These are phyloP conservation scores for Fimicolochytrium jonesii DNA, from an alignment of 192 early-diverging fungal species.

Conservation along the genomic window DNA sequence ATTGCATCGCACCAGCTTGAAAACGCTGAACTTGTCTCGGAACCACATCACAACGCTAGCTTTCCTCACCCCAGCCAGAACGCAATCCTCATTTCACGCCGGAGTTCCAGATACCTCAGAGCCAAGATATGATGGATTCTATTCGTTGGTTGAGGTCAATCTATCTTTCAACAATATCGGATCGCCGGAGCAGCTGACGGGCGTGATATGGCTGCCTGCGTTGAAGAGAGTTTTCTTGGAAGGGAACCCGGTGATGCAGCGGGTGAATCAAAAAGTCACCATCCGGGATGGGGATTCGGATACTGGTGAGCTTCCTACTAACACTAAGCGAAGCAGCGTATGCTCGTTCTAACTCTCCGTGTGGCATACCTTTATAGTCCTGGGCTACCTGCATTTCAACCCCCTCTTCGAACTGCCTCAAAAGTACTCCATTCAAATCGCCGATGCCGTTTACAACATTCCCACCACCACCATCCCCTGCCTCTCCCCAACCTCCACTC, in stretches of 20 bases:
- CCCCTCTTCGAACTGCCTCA: conserved; percentile 12
- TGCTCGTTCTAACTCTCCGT: too few species aligned
- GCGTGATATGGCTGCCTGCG: conserved; percentile 37
- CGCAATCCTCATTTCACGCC: background rate
- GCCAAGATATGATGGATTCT: conserved; percentile 38
- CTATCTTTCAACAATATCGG: conserved; percentile 42
- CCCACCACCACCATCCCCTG: background rate
- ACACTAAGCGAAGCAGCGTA: background rate
- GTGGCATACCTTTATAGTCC: too few species aligned
- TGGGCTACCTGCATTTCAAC: conserved; percentile 29
- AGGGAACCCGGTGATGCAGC: conserved; percentile 46
- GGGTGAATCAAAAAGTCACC: conserved; percentile 10
- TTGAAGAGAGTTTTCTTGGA: conserved; percentile 42
- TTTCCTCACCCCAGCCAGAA: conserved; percentile 18
- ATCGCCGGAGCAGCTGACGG: conserved; percentile 36
- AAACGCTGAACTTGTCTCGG: conserved; percentile 36
- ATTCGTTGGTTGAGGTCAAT: conserved; percentile 37
- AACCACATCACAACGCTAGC: conserved; percentile 34
- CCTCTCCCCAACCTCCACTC: background rate
- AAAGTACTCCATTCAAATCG: conserved; percentile 15
- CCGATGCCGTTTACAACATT: conserved; percentile 18
- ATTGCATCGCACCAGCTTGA: conserved; percentile 29
- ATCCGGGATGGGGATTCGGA: too few species aligned
- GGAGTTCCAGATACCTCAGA: too few species aligned
- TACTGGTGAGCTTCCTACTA: too few species aligned